Conservation (phyloP, 192 early-diverging fungal genomes). For the Ambispora gerdemannii region DNA sequence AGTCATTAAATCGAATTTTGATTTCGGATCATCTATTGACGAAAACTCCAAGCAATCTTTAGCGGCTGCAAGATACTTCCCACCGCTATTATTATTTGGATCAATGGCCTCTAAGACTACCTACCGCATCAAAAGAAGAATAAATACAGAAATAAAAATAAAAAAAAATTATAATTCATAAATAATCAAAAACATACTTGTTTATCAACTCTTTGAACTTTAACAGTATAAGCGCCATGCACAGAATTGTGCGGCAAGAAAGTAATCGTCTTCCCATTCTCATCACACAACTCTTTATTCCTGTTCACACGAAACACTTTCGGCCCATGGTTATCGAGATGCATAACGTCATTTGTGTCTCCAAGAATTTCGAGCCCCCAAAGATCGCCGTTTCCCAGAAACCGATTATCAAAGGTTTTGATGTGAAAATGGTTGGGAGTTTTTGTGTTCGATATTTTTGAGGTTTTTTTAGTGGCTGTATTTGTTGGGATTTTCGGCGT, state of each 20-base stretch:
- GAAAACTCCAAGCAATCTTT: neutral
- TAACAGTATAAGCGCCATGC: neutral
- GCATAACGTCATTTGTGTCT: neutral
- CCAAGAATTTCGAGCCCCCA: neutral
- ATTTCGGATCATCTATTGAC: neutral
- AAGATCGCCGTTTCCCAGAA: neutral
- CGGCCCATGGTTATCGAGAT: neutral
- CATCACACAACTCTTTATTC: neutral
- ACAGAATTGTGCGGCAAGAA: neutral
- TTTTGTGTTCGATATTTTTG: too few species aligned
- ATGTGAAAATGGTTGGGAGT: neutral
- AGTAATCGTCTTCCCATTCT: neutral
- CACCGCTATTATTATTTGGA: neutral
- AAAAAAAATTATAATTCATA: neutral
- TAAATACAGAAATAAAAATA: neutral
- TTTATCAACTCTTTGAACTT: neutral
- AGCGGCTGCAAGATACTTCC: neutral
- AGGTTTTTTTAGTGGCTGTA: too few species aligned
- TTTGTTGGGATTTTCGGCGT: too few species aligned
- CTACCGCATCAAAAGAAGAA: neutral
- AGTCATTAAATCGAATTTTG: neutral
- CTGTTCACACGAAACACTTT: neutral
- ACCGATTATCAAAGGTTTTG: neutral
- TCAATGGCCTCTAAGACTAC: neutral
- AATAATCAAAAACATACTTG: neutral